Evolutionary conservation across 352 stramenopile species (phyloP).

Genomic region (Phytophthora melonis): DNA sequence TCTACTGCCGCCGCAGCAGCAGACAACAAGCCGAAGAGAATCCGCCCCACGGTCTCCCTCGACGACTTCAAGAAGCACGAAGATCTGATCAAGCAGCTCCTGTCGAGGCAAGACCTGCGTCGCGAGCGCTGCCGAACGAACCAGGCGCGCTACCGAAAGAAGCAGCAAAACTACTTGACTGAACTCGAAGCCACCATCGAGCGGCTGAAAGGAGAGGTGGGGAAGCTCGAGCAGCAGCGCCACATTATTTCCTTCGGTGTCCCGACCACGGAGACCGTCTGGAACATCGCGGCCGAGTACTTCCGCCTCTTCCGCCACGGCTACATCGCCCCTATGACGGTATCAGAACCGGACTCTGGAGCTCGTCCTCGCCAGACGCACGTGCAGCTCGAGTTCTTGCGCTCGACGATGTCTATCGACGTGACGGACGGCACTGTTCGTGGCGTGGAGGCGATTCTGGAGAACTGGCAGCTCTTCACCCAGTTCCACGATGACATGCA

Average conservation of each 20-base stretch:
- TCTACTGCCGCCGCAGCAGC: no score
- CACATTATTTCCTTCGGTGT: conserved; percentile 4
- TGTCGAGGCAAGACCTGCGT: conserved; percentile 7
- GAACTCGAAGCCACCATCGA: conserved; percentile 32
- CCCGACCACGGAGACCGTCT: conserved; percentile 10
- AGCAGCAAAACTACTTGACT: neutral
- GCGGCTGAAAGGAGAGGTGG: conserved; percentile 33
- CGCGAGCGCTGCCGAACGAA: conserved; percentile 51
- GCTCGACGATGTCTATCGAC: no score
- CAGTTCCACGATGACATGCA: no score
- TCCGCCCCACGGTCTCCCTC: neutral
- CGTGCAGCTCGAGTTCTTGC: no score
- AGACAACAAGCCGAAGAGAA: no score
- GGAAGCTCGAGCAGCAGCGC: conserved; percentile 31
- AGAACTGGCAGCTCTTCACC: no score
- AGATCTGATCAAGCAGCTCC: conserved; percentile 11
- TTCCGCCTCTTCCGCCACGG: no score
- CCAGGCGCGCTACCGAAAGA: conserved; percentile 46
- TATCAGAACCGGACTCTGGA: no score
- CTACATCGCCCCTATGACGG: no score
- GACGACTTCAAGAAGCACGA: neutral
- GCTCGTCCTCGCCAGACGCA: no score
- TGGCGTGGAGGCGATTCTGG: no score
- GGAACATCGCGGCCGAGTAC: conserved; percentile 11
- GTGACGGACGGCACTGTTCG: no score